Base-by-base conservation (phyloP, 768 basidiomycete species). In the Mycena sanguinolenta region DNA sequence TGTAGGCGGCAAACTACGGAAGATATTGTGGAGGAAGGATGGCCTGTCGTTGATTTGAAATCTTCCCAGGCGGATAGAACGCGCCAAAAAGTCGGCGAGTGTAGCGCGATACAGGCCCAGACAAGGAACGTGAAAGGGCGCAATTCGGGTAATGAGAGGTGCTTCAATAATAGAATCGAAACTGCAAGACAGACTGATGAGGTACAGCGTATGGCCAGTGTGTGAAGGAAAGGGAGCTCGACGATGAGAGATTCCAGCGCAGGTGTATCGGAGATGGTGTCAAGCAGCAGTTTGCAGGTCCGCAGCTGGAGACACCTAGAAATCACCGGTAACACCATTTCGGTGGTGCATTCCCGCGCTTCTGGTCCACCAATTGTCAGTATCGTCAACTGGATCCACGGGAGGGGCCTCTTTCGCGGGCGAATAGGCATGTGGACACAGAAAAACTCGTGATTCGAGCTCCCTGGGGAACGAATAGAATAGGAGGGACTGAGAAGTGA, bases 401-500 rank as follows among this genome's bases (percentile, higher is more conserved):
- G 25, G 25, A 63, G 19, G 0, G 36, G 62, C 2, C 39, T 21
- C 7, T n/a, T 17, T 53, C 50, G n/a, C n/a, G 42, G 44, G 32
- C 6, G 12, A 52, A 38, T 19, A 16, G 16, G n/a, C 27, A 10
- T 21, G 23, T 49, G 27, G 36, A 9, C 9, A 39, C 28, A 13
- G 62, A 53, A 34, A 63, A 28, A 19, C 30, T 55, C 12, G 62
- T 28, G 19, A 63, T 52, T 36, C 52, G 36, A 28, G 52, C 4
- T 0, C 52, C 32, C 1, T 16, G 34, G 21, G 39, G 52, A 14
- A 63, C 9, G 10, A 53, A 14, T 16, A 30, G 21, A n/a, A n/a
- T 1, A 1, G 36, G n/a, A 12, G 50, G 52, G 19, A 36, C 19
- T 4, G 50, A 13, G 36, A 63, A 46, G 8, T 46, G 44, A n/a